phyloP scores from a whole-genome alignment of 768 basidiomycete genomes.

The Lentinula sp. region DNA sequence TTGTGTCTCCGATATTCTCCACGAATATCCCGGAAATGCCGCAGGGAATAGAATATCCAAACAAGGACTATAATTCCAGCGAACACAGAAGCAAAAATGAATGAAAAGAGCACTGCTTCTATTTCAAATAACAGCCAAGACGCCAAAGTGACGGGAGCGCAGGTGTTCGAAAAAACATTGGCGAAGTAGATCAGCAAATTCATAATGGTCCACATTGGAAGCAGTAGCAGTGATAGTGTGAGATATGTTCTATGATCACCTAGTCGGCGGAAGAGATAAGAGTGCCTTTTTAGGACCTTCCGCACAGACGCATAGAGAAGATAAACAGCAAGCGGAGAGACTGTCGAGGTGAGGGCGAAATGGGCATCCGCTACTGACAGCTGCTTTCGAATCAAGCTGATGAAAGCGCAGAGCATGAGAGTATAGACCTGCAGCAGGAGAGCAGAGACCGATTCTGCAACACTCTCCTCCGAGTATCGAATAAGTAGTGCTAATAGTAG shows the following conservation, averaged over 20 bases:
- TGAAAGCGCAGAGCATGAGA: conserved; percentile 3
- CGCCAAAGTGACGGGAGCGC: conserved; percentile 1
- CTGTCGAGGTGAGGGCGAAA: conserved; percentile 6
- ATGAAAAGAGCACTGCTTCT: background rate
- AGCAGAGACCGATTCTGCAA: conserved; percentile 2
- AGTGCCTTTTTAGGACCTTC: background rate
- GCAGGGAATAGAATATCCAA: conserved; percentile 2
- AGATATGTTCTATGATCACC: background rate
- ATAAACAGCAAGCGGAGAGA: conserved; percentile 8
- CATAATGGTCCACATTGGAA: conserved; percentile 3
- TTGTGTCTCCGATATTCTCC: conserved; percentile 2
- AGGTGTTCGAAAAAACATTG: background rate
- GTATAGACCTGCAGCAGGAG: conserved; percentile 7
- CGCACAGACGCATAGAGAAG: conserved; percentile 2
- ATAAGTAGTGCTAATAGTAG: background rate
- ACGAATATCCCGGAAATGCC: conserved; percentile 7
- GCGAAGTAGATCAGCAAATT: conserved; percentile 5
- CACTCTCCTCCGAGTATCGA: conserved; percentile 4
- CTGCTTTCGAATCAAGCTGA: conserved; percentile 1
- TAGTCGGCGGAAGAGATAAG: conserved; percentile 3
- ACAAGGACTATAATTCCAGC: background rate
- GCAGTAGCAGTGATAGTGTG: background rate
- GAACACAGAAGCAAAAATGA: conserved; percentile 1
- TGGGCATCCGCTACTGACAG: conserved; percentile 7
- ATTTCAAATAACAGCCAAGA: conserved; percentile 2